Percentiles rank a stretch among this genome's conserved stretches.
Evolutionary conservation across 768 basidiomycete genomes (phyloP).

Genomic region (Trichaptum fuscoviolaceum): DNA sequence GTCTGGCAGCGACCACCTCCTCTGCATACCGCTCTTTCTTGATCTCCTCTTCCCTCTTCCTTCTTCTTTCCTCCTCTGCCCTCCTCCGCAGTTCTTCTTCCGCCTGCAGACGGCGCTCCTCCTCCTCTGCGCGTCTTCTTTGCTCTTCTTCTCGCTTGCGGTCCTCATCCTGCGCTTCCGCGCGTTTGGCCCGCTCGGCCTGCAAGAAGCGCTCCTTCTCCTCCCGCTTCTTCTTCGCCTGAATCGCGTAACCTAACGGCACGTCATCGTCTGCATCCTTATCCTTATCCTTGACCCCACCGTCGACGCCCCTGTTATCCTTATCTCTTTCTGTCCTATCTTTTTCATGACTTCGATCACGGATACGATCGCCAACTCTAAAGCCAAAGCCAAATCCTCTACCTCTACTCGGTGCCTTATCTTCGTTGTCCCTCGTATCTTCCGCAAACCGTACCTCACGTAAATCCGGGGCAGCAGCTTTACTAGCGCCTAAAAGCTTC

Average conservation of each 20-base stretch:
- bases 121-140: conserved; percentile 31
- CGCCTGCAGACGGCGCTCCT: conserved; percentile 44
- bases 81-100: conserved; percentile 36
- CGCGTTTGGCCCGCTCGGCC: conserved; percentile 51
- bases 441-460: conserved; percentile 3
- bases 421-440: background rate
- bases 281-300: conserved; percentile 36
- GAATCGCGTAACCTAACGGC: conserved; percentile 65
- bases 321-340: conserved; percentile 56
- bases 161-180: conserved; percentile 34
- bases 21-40: conserved; percentile 51
- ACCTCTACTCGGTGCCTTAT: conserved; percentile 3
- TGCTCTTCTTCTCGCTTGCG: conserved; percentile 39
- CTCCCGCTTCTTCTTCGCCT: conserved; percentile 66
- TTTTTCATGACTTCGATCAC: conserved; percentile 14
- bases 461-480: background rate
- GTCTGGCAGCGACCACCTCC: conserved; percentile 55
- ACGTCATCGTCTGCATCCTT: conserved; percentile 63
- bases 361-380: background rate
- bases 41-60: conserved; percentile 41
- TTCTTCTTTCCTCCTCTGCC: conserved; percentile 28
- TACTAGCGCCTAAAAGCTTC: background rate
- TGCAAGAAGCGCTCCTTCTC: conserved; percentile 65
- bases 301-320: conserved; percentile 11
- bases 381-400: background rate